Conservation (phyloP, 208 protist species). For the Acanthamoeba triangularis region DNA sequence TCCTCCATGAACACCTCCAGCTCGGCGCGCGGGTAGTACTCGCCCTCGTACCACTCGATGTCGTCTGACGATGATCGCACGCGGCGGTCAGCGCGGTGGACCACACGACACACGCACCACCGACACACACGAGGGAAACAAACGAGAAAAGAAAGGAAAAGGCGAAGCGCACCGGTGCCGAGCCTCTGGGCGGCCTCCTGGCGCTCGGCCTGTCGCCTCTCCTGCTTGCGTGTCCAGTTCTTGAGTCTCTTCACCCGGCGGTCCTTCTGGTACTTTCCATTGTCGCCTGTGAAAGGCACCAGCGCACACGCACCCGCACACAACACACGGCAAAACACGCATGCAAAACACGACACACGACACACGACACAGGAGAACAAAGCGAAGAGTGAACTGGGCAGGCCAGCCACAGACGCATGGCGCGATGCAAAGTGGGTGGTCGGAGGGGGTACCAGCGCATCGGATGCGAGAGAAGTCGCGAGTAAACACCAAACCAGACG, state of each 20-base stretch:
- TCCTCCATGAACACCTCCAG: not conserved
- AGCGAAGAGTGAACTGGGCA: not conserved
- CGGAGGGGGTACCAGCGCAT: not conserved
- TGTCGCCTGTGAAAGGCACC: not conserved
- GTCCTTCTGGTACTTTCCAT: slow-evolving; percentile 41
- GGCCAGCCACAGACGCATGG: too few species aligned
- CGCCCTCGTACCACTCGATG: slow-evolving; percentile 38
- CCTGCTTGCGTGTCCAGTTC: slow-evolving; percentile 42
- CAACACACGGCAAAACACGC: too few species aligned
- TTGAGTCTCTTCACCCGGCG: not conserved
- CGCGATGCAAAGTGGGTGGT: not conserved
- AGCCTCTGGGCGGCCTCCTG: not conserved
- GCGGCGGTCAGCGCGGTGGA: too few species aligned
- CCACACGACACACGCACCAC: not conserved
- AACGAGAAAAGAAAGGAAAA: not conserved
- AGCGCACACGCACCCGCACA: too few species aligned
- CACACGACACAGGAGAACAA: too few species aligned
- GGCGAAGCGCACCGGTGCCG: not conserved
- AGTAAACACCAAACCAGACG: not conserved
- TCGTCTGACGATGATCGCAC: not conserved
- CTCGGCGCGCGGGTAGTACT: slow-evolving; percentile 47
- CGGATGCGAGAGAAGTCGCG: not conserved
- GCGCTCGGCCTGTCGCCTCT: slow-evolving; percentile 10
- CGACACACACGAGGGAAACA: not conserved
- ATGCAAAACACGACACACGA: too few species aligned